phyloP scores from a whole-genome alignment of 2,329 filamentous ascomycete genomes.

The Ceratocystis papillata region DNA sequence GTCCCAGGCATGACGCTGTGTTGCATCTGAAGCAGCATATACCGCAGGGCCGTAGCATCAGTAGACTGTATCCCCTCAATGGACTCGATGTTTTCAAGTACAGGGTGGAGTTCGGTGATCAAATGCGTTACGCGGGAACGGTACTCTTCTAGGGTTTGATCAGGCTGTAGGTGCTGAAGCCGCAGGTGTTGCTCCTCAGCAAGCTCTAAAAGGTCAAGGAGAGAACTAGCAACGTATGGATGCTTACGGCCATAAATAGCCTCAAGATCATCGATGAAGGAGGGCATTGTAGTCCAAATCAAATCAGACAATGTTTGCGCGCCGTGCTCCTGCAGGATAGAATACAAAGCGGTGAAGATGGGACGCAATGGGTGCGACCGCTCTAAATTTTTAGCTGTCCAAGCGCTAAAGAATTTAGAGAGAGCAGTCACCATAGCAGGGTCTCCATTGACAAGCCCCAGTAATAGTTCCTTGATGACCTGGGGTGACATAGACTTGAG shows the following conservation, averaged over 20 bases:
- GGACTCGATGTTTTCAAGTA: constrained; percentile 33
- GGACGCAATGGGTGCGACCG: constrained; percentile 36
- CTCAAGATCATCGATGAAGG: constrained; percentile 37
- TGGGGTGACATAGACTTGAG: constrained; percentile 37
- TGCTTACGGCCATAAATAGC: constrained; percentile 37
- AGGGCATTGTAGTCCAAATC: constrained; percentile 35
- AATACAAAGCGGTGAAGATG: constrained; percentile 37
- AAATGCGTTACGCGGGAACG: constrained; percentile 34
- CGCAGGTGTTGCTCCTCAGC: constrained; percentile 15
- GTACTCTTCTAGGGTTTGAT: constrained; percentile 32
- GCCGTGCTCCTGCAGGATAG: constrained; percentile 39
- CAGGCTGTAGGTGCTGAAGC: constrained; percentile 12
- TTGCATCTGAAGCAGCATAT: constrained; percentile 35
- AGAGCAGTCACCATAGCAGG: constrained; percentile 38
- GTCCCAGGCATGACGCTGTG: constrained; percentile 32
- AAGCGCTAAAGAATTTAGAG: constrained; percentile 38
- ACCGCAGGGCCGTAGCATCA: constrained; percentile 35
- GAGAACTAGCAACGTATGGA: constrained; percentile 35
- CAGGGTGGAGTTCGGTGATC: constrained; percentile 32
- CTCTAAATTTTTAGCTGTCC: constrained; percentile 37
- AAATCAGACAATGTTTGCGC: constrained; percentile 36
- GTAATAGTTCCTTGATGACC: constrained; percentile 36
- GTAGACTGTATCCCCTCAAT: constrained; percentile 30
- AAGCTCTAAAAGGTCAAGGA: constrained; percentile 21
- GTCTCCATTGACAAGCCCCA: constrained; percentile 38